Evolutionary conservation across 2,329 filamentous ascomycete species (phyloP).

Genomic region (Exophiala spinifera): DNA sequence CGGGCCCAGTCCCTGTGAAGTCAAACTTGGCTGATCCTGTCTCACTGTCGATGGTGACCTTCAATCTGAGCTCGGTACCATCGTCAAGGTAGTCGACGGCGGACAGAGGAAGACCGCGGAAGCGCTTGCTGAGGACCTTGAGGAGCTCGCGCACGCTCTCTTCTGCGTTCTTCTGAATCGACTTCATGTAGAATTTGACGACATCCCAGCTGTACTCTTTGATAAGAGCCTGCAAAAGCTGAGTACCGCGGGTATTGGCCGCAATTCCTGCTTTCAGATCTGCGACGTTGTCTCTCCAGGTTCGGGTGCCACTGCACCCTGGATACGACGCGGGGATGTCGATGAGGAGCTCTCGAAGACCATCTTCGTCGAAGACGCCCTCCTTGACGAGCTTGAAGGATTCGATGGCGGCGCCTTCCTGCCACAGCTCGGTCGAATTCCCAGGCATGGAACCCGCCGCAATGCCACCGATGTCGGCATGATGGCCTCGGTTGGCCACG

Average conservation of each 20-base stretch:
- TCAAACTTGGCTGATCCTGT: slow-evolving; percentile 38
- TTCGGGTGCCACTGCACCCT: slow-evolving; percentile 14
- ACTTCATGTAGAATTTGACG: slow-evolving; percentile 42
- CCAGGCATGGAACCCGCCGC: slow-evolving; percentile 40
- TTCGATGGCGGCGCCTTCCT: slow-evolving; percentile 48
- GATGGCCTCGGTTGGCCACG: slow-evolving; percentile 71
- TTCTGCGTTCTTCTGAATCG: slow-evolving; percentile 38
- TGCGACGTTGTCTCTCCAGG: slow-evolving; percentile 43
- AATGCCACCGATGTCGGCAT: slow-evolving; percentile 57
- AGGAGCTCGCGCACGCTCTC: slow-evolving; percentile 35
- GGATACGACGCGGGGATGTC: slow-evolving; percentile 23
- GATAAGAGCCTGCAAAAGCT: slow-evolving; percentile 37
- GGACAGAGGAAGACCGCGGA: slow-evolving; percentile 24
- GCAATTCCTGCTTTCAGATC: slow-evolving; percentile 46
- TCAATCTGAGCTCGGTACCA: slow-evolving; percentile 36
- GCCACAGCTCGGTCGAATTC: slow-evolving; percentile 46
- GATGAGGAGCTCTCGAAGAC: slow-evolving; percentile 31
- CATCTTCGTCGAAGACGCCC: slow-evolving; percentile 37
- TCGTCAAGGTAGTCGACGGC: slow-evolving; percentile 43
- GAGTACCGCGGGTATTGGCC: slow-evolving; percentile 43
- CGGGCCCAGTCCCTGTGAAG: slow-evolving; percentile 40
- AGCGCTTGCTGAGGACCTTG: slow-evolving; percentile 23
- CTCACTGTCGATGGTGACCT: slow-evolving; percentile 35
- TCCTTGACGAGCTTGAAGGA: slow-evolving; percentile 37
- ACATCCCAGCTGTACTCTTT: slow-evolving; percentile 34